phyloP scores from a whole-genome alignment of 2,329 filamentous ascomycete genomes.

The Bipolaris sorokiniana region DNA sequence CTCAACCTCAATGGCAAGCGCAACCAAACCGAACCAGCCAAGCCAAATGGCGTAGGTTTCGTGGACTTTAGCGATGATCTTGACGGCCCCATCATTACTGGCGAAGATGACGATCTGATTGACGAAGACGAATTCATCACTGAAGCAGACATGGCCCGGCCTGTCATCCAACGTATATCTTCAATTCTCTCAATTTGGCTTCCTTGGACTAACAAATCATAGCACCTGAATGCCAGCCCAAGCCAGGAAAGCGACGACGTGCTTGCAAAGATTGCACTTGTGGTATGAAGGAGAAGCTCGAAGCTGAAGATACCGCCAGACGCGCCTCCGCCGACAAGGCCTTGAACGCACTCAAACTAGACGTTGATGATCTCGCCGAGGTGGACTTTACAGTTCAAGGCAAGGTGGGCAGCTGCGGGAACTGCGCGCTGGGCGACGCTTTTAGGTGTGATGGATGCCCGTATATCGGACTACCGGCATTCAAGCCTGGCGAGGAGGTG shows the following conservation, averaged over 20 bases:
- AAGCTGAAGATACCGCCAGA: conserved; percentile 79
- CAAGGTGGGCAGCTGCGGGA: conserved; percentile 93
- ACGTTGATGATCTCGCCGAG: conserved; percentile 79
- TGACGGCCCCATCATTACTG: conserved; percentile 57
- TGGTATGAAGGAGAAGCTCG: conserved; percentile 82
- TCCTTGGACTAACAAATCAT: conserved; percentile 14
- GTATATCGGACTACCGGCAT: conserved; percentile 90
- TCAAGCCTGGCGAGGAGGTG: conserved; percentile 97
- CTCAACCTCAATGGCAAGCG: conserved; percentile 52
- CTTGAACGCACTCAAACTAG: conserved; percentile 73
- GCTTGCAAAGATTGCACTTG: conserved; percentile 99
- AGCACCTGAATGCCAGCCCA: conserved; percentile 87
- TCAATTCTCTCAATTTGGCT: conserved; percentile 3
- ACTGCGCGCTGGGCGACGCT: conserved; percentile 91
- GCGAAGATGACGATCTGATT: conserved; percentile 81
- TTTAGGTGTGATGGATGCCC: conserved; percentile 70
- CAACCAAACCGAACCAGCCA: conserved; percentile 49
- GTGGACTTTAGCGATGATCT: conserved; percentile 72
- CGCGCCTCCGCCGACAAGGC: conserved; percentile 68
- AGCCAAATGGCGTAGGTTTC: conserved; percentile 46
- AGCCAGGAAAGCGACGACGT: conserved; percentile 84
- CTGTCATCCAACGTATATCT: conserved; percentile 78
- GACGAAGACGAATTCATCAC: conserved; percentile 88
- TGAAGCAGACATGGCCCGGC: conserved; percentile 80
- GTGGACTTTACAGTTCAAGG: conserved; percentile 98